A percentile compares a stretch with the other conserved stretches of the same genome.
Evolutionary conservation across 345 rosid genomes (phyloP).

Genomic region (Aquilaria malaccensis): DNA sequence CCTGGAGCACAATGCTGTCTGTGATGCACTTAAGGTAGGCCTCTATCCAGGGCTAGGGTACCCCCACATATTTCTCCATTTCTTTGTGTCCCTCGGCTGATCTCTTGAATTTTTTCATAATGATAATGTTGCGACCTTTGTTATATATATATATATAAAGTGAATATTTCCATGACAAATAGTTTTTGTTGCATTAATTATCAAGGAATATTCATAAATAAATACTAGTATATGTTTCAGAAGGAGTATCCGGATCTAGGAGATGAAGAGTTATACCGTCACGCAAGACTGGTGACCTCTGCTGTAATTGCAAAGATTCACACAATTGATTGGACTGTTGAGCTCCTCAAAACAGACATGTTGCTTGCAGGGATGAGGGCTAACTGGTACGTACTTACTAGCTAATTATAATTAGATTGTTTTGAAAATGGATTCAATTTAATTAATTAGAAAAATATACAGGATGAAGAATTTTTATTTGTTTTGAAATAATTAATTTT

Average conservation of each 20-base stretch:
- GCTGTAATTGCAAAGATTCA: slow-evolving; percentile 65
- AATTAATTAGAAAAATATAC: background rate
- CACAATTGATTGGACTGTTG: slow-evolving; percentile 65
- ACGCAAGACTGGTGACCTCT: slow-evolving; percentile 50
- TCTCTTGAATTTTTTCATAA: background rate
- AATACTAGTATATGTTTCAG: slow-evolving; percentile 11
- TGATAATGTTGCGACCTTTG: too few species aligned
- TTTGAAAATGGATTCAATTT: background rate
- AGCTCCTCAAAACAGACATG: slow-evolving; percentile 55
- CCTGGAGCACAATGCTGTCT: slow-evolving; percentile 46
- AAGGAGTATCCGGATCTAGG: slow-evolving; percentile 25
- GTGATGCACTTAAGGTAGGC: slow-evolving; percentile 43
- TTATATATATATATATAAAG: too few species aligned
- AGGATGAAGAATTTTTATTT: background rate
- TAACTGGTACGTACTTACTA: slow-evolving; percentile 33
- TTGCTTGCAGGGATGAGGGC: slow-evolving; percentile 49
- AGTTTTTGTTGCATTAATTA: background rate
- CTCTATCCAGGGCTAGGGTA: background rate
- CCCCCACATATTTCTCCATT: too few species aligned
- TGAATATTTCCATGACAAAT: background rate
- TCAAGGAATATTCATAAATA: too few species aligned
- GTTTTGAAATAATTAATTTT: background rate
- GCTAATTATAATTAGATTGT: background rate
- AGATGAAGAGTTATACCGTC: slow-evolving; percentile 45
- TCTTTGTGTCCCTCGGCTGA: background rate